Evolutionary conservation across 2,329 filamentous ascomycete genomes (phyloP).

Genomic region (Colletotrichum liriopes): DNA sequence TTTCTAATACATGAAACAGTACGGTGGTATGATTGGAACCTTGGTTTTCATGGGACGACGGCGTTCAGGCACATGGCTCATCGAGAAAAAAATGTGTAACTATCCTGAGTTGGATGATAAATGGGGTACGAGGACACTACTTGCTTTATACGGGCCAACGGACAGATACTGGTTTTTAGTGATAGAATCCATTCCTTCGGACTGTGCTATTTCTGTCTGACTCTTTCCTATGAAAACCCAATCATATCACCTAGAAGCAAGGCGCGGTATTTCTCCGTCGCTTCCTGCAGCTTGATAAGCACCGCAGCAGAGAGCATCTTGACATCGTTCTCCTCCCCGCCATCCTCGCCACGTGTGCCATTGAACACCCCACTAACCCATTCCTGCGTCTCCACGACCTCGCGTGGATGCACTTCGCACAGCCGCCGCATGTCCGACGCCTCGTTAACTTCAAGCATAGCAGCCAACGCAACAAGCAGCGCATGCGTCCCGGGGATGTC

Average conservation of each 20-base stretch:
- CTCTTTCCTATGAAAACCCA: constrained; percentile 45
- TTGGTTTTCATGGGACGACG: not conserved
- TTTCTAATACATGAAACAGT: not conserved
- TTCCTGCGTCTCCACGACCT: constrained; percentile 88
- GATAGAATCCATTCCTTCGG: constrained; percentile 19
- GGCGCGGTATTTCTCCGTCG: constrained; percentile 85
- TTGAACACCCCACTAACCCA: constrained; percentile 88
- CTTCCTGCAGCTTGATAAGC: constrained; percentile 83
- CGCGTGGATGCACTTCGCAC: constrained; percentile 80
- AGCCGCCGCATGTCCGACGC: constrained; percentile 71
- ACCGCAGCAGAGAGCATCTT: constrained; percentile 85
- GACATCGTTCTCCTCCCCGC: constrained; percentile 82
- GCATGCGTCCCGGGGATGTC: constrained; percentile 80
- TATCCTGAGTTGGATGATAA: constrained; percentile 14
- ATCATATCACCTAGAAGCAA: constrained; percentile 81
- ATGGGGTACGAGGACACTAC: not conserved
- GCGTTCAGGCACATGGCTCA: constrained; percentile 14
- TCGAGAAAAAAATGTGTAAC: not conserved
- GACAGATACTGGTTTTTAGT: not conserved
- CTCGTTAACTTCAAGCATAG: constrained; percentile 86
- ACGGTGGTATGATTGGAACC: not conserved
- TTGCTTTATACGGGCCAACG: not conserved
- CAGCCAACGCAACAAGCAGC: constrained; percentile 84
- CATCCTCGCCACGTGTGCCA: constrained; percentile 64
- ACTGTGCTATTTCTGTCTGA: not conserved